Conservation (phyloP, 140 eudicot species). For the Stevia rebaudiana region DNA sequence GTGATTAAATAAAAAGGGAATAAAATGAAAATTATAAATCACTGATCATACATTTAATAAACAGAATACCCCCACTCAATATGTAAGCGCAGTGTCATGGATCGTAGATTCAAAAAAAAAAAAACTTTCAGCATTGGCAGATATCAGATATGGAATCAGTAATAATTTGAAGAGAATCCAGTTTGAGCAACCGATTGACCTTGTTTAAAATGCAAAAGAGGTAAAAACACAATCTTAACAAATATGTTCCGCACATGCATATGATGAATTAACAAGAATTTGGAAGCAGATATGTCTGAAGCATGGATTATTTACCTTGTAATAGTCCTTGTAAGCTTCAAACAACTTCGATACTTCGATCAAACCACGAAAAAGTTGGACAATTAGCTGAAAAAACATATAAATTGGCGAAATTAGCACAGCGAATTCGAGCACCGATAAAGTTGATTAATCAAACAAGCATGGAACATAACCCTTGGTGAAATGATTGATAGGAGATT, state of each 20-base stretch:
- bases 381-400: conserved; percentile 10
- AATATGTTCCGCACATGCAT: conserved; percentile 10
- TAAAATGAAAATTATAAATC: background rate
- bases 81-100: background rate
- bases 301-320: background rate
- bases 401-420: background rate
- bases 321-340: background rate
- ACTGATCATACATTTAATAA: background rate
- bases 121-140: background rate
- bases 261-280: background rate
- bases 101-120: background rate
- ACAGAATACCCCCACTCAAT: background rate
- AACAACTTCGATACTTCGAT: conserved; percentile 9
- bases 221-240: background rate
- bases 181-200: background rate
- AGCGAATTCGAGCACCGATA: background rate
- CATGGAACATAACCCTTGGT: background rate
- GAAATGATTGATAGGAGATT: background rate
- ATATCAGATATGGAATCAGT: background rate
- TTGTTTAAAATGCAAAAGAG: background rate
- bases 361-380: background rate
- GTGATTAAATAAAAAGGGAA: too few species aligned
- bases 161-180: background rate
- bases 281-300: background rate
- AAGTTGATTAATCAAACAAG: background rate